Conservation (phyloP, 2,329 filamentous ascomycete genomes). For the Exophiala oligosperma region DNA sequence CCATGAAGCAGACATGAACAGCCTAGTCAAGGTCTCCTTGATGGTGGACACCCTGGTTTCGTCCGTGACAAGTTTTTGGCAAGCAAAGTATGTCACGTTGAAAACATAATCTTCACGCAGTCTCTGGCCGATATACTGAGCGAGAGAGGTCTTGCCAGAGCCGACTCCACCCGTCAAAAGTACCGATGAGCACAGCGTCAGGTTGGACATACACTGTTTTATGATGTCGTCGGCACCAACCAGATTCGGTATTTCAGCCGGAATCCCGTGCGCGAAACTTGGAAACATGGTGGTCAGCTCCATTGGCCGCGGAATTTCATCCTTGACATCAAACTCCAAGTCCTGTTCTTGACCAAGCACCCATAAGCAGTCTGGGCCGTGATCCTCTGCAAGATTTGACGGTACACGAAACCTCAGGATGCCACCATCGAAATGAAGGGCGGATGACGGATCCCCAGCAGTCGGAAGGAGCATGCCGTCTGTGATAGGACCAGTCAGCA, state of each 20-base stretch:
- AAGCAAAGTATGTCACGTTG: conserved; percentile 82
- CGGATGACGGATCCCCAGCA: conserved; percentile 53
- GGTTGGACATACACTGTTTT: conserved; percentile 68
- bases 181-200: conserved; percentile 85
- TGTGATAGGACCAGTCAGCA: conserved; percentile 82
- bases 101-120: conserved; percentile 73
- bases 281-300: conserved; percentile 43
- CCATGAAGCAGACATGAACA: conserved; percentile 91
- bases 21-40: conserved; percentile 79
- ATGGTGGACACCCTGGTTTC: conserved; percentile 87
- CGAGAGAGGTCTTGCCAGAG: conserved; percentile 82
- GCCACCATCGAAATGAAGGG: conserved; percentile 76
- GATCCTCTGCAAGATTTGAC: conserved; percentile 36
- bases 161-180: conserved; percentile 86
- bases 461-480: conserved; percentile 79
- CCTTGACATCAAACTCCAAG: conserved; percentile 72
- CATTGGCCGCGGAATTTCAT: conserved; percentile 66
- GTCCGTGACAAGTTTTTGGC: conserved; percentile 82
- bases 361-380: conserved; percentile 55
- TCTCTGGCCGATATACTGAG: conserved; percentile 71
- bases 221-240: conserved; percentile 84
- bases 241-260: conserved; percentile 58
- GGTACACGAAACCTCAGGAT: conserved; percentile 66
- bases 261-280: conserved; percentile 57
- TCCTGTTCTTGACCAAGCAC: conserved; percentile 74